Evolutionary conservation across 2,329 filamentous ascomycete genomes (phyloP).

Genomic region (Nemania sp.): DNA sequence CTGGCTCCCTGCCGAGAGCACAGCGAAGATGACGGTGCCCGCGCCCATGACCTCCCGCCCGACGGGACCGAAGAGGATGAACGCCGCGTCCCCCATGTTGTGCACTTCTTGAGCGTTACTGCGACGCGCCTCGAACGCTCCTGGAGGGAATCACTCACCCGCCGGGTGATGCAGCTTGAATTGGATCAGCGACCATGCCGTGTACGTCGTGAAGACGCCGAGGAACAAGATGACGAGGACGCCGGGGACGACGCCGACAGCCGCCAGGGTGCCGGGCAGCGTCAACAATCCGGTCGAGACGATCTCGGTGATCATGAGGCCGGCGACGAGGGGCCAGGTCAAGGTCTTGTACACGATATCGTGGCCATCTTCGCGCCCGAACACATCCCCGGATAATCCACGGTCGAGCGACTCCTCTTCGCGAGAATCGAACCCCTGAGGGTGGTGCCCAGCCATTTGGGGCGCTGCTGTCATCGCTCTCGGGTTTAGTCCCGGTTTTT

Average conservation of each 20-base stretch:
- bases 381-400: constrained; percentile 44
- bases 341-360: constrained; percentile 59
- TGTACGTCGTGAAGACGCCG: constrained; percentile 56
- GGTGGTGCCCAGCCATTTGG: neutral
- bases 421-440: neutral
- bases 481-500: neutral
- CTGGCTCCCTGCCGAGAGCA: constrained; percentile 56
- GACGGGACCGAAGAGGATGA: constrained; percentile 56
- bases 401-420: neutral
- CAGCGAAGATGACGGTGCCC: constrained; percentile 56
- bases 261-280: constrained; percentile 55
- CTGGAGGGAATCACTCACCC: constrained; percentile 43
- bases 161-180: constrained; percentile 60
- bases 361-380: constrained; percentile 43
- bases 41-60: constrained; percentile 55
- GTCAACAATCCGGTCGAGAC: constrained; percentile 59
- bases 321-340: constrained; percentile 55
- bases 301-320: constrained; percentile 61
- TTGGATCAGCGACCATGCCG: constrained; percentile 52
- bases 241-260: constrained; percentile 57
- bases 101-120: constrained; percentile 49
- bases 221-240: constrained; percentile 56
- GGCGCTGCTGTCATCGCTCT: neutral
- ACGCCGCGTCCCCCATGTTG: constrained; percentile 60
- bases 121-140: constrained; percentile 19